Base-by-base conservation (phyloP, 768 basidiomycete species). In the Trametes cubensis region DNA sequence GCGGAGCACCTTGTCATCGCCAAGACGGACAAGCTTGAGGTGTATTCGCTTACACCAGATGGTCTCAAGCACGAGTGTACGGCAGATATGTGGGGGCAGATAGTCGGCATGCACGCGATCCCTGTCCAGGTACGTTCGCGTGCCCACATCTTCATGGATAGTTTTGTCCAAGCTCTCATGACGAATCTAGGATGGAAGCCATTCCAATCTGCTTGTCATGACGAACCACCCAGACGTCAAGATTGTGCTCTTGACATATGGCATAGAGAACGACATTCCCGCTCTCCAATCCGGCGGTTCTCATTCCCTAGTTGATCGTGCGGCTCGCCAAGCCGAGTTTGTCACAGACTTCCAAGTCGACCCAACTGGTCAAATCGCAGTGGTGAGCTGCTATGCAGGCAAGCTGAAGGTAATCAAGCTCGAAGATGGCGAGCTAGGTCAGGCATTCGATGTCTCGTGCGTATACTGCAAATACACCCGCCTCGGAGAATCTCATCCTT, bases 221-320 rank as follows among this genome's bases (percentile, higher is more conserved):
- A 81, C 88, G 0, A 89, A 89, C 61, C 90, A 92, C 67, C 90
- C 91, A 1, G 84, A 89, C 38, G 88, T 91, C 10, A 85, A 86
- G 62, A 78, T 93, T 14, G 72, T 92, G 39, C 78, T 92, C 64
- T 76, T 94, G 42, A 70, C 76, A 3, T 89, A 86, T 69, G 71
- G 72, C 3, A 76, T 79, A 40, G 70, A 77, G 7, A 57, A 63
- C 38, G 69, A 71, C 70, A 56, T 66, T 73, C 14, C 69, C 61
- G 55, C 59, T 8, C 73, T 90, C 17, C 70, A 66, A 2, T 68
- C 73, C 14, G 80, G 75, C 20, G 81, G 81, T 51, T 75, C 78
- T 38, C 68, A 89, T 6, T 74, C 83, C 18, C 74, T 94, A 26
- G 77, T 78, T 58, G 87, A 92, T 52, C 80, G 80, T 38, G 76